A percentile compares a stretch with the other conserved stretches of the same genome.
phyloP scores from a whole-genome alignment of 1,284 basidiomycete species.

The Takashimella tepidaria region DNA sequence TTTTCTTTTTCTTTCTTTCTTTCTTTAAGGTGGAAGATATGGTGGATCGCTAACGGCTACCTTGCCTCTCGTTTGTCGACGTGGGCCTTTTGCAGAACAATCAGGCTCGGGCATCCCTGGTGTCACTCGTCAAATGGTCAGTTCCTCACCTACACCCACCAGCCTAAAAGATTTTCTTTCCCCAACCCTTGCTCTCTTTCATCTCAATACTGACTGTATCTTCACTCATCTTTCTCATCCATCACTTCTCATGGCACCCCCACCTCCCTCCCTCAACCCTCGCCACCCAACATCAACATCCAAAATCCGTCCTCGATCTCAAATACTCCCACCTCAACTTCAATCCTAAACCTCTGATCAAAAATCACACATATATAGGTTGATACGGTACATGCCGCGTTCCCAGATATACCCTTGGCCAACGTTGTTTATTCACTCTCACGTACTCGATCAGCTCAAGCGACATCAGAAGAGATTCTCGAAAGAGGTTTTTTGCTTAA shows the following conservation, averaged over 20 bases:
- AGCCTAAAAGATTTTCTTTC: no score
- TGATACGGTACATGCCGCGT: constrained; percentile 43
- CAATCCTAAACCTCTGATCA: no score
- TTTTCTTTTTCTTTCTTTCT: not conserved
- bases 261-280: no score
- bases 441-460: constrained; percentile 42
- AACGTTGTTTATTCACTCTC: constrained; percentile 45
- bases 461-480: constrained; percentile 45
- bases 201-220: not conserved
- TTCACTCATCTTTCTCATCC: not conserved
- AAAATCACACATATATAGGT: constrained; percentile 29
- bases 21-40: no score
- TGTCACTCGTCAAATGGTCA: constrained; percentile 39
- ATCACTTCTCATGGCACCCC: not conserved
- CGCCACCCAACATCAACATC: no score
- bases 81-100: no score
- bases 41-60: no score
- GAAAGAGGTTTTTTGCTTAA: constrained; percentile 39
- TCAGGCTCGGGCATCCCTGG: constrained; percentile 16
- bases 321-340: not conserved
- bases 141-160: constrained; percentile 1
- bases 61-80: no score
- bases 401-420: constrained; percentile 42
- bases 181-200: not conserved
- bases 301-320: not conserved